These are phyloP conservation scores for Candida coquimbonensis DNA, from an alignment of 805 yeast species.

Conservation along the genomic window DNA sequence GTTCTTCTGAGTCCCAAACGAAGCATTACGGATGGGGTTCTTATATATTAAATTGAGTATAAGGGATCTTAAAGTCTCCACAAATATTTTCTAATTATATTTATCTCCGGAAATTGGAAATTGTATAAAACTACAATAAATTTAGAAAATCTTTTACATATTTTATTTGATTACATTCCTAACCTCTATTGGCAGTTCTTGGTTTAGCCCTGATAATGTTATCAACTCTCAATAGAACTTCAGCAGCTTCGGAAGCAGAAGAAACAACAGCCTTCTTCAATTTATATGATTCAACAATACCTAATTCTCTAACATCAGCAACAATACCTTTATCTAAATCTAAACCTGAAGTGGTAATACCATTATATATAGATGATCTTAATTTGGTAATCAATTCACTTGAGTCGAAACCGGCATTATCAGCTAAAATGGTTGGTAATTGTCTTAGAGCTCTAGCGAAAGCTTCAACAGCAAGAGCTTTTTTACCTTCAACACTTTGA, in stretches of 20 bases:
- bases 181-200: conserved; percentile 85
- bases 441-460: conserved; percentile 92
- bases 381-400: conserved; percentile 86
- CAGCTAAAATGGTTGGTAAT: conserved; percentile 91
- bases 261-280: conserved; percentile 90
- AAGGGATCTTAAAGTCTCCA: not conserved
- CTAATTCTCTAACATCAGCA: conserved; percentile 91
- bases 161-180: not conserved
- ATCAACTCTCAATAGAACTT: conserved; percentile 90
- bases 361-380: conserved; percentile 79
- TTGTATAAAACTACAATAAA: too few relatives aligned
- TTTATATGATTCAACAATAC: conserved; percentile 88
- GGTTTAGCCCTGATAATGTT: conserved; percentile 96
- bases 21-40: not conserved
- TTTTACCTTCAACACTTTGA: conserved; percentile 87
- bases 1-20: conserved; percentile 1
- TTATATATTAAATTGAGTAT: too few relatives aligned
- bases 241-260: conserved; percentile 97
- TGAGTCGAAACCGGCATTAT: conserved; percentile 95
- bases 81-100: too few relatives aligned
- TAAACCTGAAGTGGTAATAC: conserved; percentile 86
- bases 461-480: conserved; percentile 88
- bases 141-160: not conserved
- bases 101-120: too few relatives aligned
- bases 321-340: conserved; percentile 78